Evolutionary conservation across 148 eudicot genomes (phyloP).

Genomic region (Amaranthus cruentus): DNA sequence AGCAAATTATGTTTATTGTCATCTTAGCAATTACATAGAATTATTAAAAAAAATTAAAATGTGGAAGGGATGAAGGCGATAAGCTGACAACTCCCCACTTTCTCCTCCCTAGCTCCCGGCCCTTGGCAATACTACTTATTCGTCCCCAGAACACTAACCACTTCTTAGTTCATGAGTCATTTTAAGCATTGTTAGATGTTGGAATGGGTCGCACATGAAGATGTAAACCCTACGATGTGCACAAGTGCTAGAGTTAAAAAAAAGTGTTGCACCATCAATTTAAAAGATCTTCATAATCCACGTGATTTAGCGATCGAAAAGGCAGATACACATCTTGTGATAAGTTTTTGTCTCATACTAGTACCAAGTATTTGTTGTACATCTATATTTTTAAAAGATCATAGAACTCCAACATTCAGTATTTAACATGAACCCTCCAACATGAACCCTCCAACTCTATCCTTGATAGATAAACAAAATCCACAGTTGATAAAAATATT

Average conservation of each 20-base stretch:
- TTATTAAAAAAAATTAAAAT: too few species aligned
- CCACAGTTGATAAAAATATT: not conserved
- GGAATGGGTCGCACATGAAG: not conserved
- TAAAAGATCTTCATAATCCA: not conserved
- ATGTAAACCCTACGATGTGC: not conserved
- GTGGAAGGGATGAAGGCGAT: too few species aligned
- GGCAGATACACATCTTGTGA: not conserved
- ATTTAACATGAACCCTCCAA: not conserved
- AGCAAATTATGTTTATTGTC: too few species aligned
- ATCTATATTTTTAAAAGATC: slow-evolving; percentile 1
- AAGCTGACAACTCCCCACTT: too few species aligned
- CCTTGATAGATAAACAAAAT: not conserved
- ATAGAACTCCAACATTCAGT: not conserved
- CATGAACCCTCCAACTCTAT: not conserved
- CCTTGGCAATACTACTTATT: not conserved
- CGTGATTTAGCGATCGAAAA: not conserved
- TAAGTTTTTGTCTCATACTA: not conserved
- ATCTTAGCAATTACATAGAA: too few species aligned
- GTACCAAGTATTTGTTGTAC: not conserved
- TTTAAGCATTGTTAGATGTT: not conserved
- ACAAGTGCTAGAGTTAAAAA: not conserved
- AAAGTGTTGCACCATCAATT: not conserved
- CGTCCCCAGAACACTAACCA: not conserved
- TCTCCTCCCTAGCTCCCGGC: too few species aligned
- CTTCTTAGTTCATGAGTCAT: not conserved